These are phyloP conservation scores for Cyclotella baltica DNA, from an alignment of 108 stramenopile species.

Conservation along the genomic window DNA sequence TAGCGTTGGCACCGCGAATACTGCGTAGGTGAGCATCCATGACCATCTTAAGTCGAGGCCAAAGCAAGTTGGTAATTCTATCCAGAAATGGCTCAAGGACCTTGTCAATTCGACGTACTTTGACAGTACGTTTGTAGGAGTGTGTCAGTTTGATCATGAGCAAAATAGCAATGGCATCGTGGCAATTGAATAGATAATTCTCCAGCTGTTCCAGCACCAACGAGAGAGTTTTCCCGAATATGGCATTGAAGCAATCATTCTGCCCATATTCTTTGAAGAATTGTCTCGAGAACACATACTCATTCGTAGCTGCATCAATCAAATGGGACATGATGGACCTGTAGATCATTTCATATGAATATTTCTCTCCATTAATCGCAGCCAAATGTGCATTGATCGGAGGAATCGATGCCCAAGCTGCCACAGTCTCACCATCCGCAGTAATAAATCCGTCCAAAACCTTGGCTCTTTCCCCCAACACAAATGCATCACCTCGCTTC, in stretches of 20 bases:
- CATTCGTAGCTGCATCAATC: constrained; percentile 96
- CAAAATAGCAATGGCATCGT: constrained; percentile 95
- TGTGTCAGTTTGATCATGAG: constrained; percentile 98
- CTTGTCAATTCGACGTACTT: constrained; percentile 83
- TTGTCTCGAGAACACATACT: constrained; percentile 94
- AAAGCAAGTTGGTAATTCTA: constrained; percentile 88
- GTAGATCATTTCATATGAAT: constrained; percentile 96
- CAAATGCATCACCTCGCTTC: constrained; percentile 95
- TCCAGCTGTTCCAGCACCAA: constrained; percentile 95
- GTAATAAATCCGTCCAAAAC: constrained; percentile 55
- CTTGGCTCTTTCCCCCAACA: constrained; percentile 74
- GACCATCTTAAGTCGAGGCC: constrained; percentile 96
- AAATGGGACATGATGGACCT: constrained; percentile 94
- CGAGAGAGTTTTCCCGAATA: constrained; percentile 89
- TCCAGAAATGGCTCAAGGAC: constrained; percentile 95
- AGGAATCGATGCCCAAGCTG: constrained; percentile 52
- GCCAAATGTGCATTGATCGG: constrained; percentile 95
- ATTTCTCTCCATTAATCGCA: constrained; percentile 75
- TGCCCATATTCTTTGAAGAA: constrained; percentile 88
- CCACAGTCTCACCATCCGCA: constrained; percentile 46
- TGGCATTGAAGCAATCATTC: constrained; percentile 84
- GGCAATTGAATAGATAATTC: constrained; percentile 95
- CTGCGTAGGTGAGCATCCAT: constrained; percentile 94
- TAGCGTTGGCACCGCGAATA: constrained; percentile 83
- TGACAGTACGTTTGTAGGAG: constrained; percentile 88